Percentiles rank a stretch among this genome's conserved stretches.
These are phyloP conservation scores for Pyrenochaeta sp. DNA, from an alignment of 2,329 filamentous ascomycete species.

Conservation along the genomic window DNA sequence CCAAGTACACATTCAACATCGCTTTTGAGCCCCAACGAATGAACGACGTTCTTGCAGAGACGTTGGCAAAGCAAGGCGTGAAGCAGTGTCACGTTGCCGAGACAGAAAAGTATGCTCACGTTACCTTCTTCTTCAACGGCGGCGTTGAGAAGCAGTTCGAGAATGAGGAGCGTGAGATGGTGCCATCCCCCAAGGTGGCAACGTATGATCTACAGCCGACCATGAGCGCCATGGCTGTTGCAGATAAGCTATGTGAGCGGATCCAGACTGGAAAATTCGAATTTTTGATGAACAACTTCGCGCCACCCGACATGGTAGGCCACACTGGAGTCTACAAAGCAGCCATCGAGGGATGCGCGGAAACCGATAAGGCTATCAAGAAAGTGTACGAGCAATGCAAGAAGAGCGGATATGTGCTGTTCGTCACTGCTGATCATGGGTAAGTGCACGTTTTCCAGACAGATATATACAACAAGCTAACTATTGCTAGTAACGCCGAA, in stretches of 20 bases:
- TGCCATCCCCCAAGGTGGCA: conserved; percentile 91
- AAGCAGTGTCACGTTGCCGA: conserved; percentile 97
- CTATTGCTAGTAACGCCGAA: conserved; percentile 78
- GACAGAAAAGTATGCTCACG: conserved; percentile 99
- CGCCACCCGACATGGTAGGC: conserved; percentile 98
- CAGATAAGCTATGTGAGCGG: conserved; percentile 87
- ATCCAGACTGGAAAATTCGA: conserved; percentile 86
- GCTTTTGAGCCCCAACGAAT: conserved; percentile 95
- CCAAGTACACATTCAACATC: conserved; percentile 88
- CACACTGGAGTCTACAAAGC: conserved; percentile 98
- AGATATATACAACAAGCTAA: conserved; percentile 25
- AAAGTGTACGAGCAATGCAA: conserved; percentile 93
- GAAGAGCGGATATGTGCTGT: conserved; percentile 89
- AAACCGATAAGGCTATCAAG: conserved; percentile 94
- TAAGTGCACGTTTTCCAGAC: conserved; percentile 49
- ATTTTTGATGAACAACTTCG: conserved; percentile 99
- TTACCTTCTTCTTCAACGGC: conserved; percentile 99
- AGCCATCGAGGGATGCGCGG: conserved; percentile 81
- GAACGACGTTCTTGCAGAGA: conserved; percentile 98
- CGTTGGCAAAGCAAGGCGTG: conserved; percentile 86
- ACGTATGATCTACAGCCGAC: conserved; percentile 95
- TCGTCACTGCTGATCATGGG: conserved; percentile 96
- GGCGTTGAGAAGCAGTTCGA: conserved; percentile 96
- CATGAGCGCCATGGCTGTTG: conserved; percentile 93
- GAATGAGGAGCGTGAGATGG: conserved; percentile 90